These are phyloP conservation scores for Sequoia sempervirens DNA, from an alignment of 75 land plant genomes.

Conservation along the genomic window DNA sequence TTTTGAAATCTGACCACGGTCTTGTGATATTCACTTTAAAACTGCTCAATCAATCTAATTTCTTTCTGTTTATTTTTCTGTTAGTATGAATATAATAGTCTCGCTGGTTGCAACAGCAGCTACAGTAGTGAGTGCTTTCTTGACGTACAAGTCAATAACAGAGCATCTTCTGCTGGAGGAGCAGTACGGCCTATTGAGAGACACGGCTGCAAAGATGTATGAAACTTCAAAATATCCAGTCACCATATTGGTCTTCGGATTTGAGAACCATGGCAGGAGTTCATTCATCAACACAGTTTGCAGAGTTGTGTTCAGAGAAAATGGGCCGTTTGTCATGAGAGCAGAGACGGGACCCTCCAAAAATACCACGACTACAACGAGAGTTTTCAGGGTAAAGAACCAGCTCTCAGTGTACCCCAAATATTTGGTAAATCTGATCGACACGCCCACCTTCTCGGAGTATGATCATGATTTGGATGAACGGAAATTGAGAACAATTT, in stretches of 20 bases:
- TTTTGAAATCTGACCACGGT: too few relatives aligned
- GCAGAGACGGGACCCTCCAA: not conserved
- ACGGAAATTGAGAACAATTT: not conserved
- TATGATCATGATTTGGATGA: not conserved
- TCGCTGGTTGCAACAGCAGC: not conserved
- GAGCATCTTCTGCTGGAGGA: not conserved
- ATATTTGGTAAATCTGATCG: not conserved
- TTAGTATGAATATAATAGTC: not conserved
- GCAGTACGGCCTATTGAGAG: not conserved
- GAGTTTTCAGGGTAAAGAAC: not conserved
- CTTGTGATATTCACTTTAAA: too few relatives aligned
- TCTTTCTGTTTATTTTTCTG: too few relatives aligned
- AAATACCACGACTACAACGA: not conserved
- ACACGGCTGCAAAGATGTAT: not conserved
- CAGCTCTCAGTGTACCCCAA: not conserved
- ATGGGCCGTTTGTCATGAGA: conserved; percentile 1
- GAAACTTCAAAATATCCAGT: not conserved
- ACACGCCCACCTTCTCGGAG: not conserved
- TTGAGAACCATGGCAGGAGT: conserved; percentile 11
- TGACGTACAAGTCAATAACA: not conserved
- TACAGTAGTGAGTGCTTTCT: not conserved
- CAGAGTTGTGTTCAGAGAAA: conserved; percentile 9
- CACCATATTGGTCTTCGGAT: conserved; percentile 1
- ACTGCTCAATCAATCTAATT: too few relatives aligned
- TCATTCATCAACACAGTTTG: conserved; percentile 7